Base-by-base conservation (phyloP, 2,329 filamentous ascomycete genomes). In the Fusarium camptoceras region DNA sequence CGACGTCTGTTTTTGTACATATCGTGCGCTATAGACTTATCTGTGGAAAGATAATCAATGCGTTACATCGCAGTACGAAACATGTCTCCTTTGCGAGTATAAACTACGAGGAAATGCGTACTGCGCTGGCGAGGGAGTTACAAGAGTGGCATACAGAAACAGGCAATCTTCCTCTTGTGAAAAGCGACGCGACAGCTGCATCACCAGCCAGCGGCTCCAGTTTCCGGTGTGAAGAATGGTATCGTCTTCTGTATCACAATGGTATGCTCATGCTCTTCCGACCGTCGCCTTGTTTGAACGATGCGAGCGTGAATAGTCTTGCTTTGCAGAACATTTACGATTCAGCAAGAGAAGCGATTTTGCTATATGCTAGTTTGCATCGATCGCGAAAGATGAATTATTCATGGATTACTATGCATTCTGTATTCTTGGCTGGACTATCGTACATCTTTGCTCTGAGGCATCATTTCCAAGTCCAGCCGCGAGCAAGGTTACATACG, bases 331-430 rank as follows among this genome's bases (percentile, higher is more conserved):
- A 78, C 24, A 78, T 83, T 16, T 83, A 81, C 47, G 74, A 76
- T 18, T 79, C 82, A 0, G 77, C 82, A 2, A 76, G 78, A 25
- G 75, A 81, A 20, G 74, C 81, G 0, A 83, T 85, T 44, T 77
- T 73, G 3, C 72, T 83, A 0, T 86, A 86, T 54, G 78, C 83
- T 1, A 79, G 77, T 20, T 69, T 86, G 1, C 82, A 84, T 50
- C 79, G 80, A 9, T 82, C 81, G 0, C 76, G 82, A 7, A 81
- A 81, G 47, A 81, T 85, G 59, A 85, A 85, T 67, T 85, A 81
- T 43, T 82, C 80, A 0, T 86, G 83, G 83, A 81, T 85, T 27
- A 84, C 83, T 0, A 78, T 85, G 59, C 84, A 86, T 51, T 78
- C 81, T 1, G 78, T 85, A 3, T 86, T 86, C 68, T 80, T 84